A percentile compares a stretch with the other conserved stretches of the same genome.
Conservation (phyloP, 2,329 filamentous ascomycete genomes). For the Colletotrichum australisinense region DNA sequence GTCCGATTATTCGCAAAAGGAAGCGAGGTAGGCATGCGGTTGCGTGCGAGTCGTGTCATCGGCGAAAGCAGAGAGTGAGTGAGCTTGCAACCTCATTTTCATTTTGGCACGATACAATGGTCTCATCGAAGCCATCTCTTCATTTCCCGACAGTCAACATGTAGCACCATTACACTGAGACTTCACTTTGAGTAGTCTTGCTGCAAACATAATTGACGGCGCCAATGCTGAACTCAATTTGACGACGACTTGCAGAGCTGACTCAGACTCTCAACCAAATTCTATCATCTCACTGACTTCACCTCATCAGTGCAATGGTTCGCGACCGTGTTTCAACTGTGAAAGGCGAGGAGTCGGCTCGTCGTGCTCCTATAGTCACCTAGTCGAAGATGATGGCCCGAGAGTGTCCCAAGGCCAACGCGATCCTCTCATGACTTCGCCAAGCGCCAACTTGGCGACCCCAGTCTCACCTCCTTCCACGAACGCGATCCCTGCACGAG, state of each 20-base stretch:
- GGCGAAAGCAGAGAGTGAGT: constrained; percentile 33
- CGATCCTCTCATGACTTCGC: neutral
- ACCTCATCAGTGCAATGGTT: constrained; percentile 24
- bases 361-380: constrained; percentile 19
- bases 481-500: neutral
- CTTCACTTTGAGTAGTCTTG: neutral
- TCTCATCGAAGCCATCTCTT: neutral
- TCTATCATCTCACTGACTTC: neutral
- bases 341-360: constrained; percentile 22
- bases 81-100: neutral
- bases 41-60: constrained; percentile 34
- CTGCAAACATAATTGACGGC: neutral
- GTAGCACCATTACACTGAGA: neutral
- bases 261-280: neutral
- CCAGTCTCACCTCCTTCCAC: constrained; percentile 1
- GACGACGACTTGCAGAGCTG: neutral
- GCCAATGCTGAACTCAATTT: neutral
- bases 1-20: constrained; percentile 21
- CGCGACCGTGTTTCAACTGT: constrained; percentile 31
- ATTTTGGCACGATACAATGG: neutral
- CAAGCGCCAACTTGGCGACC: neutral
- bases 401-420: neutral
- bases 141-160: neutral
- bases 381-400: neutral
- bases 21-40: constrained; percentile 31